A percentile compares a stretch with the other conserved stretches of the same genome.
phyloP scores from a whole-genome alignment of 2,329 filamentous ascomycete genomes.

The Orbilia quercus region DNA sequence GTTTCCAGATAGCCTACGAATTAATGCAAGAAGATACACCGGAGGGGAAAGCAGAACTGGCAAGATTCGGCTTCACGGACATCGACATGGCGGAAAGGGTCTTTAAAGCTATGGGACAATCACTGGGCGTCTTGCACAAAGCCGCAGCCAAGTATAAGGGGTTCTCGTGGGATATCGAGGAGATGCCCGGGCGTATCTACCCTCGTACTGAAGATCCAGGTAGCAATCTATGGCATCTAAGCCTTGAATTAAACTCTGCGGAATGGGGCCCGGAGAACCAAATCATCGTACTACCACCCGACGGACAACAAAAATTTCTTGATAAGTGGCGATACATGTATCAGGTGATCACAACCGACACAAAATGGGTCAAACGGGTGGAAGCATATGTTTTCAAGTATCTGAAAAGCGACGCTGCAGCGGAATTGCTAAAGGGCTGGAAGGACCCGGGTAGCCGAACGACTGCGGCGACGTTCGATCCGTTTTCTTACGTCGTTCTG shows the following conservation, averaged over 20 bases:
- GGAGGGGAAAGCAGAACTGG: constrained; percentile 1
- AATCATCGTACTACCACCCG: neutral
- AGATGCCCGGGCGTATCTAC: neutral
- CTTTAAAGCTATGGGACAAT: neutral
- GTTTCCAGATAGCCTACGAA: neutral
- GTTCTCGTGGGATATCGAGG: neutral
- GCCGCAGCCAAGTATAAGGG: neutral
- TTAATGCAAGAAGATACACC: neutral
- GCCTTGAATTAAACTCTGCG: constrained; percentile 1
- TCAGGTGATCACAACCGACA: neutral
- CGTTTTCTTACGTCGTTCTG: constrained; percentile 11
- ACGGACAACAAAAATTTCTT: neutral
- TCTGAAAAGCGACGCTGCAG: neutral
- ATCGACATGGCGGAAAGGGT: neutral
- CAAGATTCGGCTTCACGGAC: neutral
- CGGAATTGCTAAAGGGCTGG: constrained; percentile 9
- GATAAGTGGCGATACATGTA: constrained; percentile 6
- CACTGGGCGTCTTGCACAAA: neutral
- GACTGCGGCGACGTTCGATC: neutral
- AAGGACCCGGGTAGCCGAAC: constrained; percentile 1
- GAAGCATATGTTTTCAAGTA: constrained; percentile 1
- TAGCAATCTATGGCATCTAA: constrained; percentile 1
- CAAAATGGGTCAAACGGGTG: neutral
- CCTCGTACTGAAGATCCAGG: neutral
- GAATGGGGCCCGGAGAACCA: neutral